Evolutionary conservation across 139 green algal genomes (phyloP), one percentile per base, ranked within the genome.

Genomic region (Volvox africanus): DNA sequence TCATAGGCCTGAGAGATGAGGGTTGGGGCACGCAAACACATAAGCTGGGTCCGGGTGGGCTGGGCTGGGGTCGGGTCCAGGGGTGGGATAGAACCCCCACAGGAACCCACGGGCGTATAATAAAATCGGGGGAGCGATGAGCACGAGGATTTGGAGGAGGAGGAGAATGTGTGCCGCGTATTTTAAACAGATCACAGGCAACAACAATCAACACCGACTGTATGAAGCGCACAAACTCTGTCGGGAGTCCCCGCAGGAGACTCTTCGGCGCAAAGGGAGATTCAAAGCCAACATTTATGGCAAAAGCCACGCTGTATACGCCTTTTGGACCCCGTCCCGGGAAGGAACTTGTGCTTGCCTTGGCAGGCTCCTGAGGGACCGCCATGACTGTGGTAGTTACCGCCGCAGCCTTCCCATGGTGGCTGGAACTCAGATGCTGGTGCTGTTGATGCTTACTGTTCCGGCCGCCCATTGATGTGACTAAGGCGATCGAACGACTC

Each of bases 1-100:
- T 95, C 81, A 81, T 98, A 98, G 1, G 92, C 90, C 94, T 96
- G 91, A 28, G 0, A 35, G 1, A 12, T 6, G 62, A 9, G 5
- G 44, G 9, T 5, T 55, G 44, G 44, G 44, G 44, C 44, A 55
- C 44, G 44, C 44, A 55, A 5, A 55, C 9, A 5, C 44, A 9
- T 55, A 9, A n/a, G n/a, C n/a, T 9, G 44, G 44, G 44, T 55
- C 44, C 5, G 44, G 44, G 5, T 9, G 44, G 44, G 44, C 9
- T 55, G 44, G 9, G 44, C 44, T n/a, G n/a, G n/a, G n/a, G n/a
- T n/a, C 44, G 44, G 44, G 44, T 55, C 44, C 44, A 55, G 44
- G 44, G 9, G 44, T 55, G 5, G 44, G 44, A 55, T 55, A 55
- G 18, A 20, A 28, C 20, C 76, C 1, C 6, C 76, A 55, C 44